Base-by-base conservation (phyloP, 768 basidiomycete genomes). In the Calocera viscosa region DNA sequence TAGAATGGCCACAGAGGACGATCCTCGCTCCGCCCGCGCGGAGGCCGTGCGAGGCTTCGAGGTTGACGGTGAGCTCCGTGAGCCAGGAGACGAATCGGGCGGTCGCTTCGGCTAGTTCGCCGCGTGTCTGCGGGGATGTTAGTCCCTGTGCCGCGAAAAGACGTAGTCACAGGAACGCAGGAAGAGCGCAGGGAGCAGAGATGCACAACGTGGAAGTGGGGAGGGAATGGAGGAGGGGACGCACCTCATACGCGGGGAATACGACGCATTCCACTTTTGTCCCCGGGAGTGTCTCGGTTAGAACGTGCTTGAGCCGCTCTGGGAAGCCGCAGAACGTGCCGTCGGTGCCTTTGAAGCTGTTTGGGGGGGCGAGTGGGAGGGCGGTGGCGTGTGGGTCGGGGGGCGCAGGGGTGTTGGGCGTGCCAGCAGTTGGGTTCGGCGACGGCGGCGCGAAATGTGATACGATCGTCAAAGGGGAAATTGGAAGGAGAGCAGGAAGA, bases 11-110 rank as follows among this genome's bases (percentile, higher is more conserved):
- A 73, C 93, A 94, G 7, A 96, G 80, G 2, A 94, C 88, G 63
- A 95, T 82, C 74, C 85, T 90, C 0, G 87, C 87, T 12, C 89
- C 87, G 5, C 87, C 87, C n/a, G 81, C 74, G 11, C 53, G 53
- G 2, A 60, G 53, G 2, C 90, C 89, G 64, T 85, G 80, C 14
- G 86, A 84, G 24, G 87, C 88, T 75, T 95, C 94, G 68, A 82
- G 83, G 74, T 90, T 83, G n/a, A 95, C 88, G 2, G 89, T 90
- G 24, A 91, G 77, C n/a, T 85, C 88, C 0, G 91, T 89, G 47
- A 96, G 82, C 94, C 94, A 96, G 73, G 95, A 93, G 8, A 91
- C 85, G 75, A 96, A 94, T 8, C 84, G 84, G 33, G 87, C 83
- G 1, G 53, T 60, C 53, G 49, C 49, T 49, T 66, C 66, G 41